Evolutionary conservation across 148 eudicot genomes (phyloP), one percentile per base, ranked within the genome.

Genomic region (Dianthus caryophyllus): DNA sequence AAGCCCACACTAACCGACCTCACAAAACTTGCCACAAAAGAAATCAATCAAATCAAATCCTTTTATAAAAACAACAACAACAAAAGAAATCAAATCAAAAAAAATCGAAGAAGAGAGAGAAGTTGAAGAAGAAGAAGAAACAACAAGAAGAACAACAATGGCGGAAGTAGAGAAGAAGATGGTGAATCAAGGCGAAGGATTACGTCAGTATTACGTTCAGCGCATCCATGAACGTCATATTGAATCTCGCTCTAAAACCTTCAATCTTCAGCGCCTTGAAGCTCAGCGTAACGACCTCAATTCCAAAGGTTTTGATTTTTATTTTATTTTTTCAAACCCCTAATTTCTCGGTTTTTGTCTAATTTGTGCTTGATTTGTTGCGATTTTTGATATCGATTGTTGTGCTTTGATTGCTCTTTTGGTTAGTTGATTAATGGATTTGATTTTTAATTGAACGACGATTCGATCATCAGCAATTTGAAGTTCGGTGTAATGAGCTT

Each of bases 251-350:
- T 72, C 77, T 43, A 77, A 84, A 62, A 69, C 74, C 46, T 81
- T 78, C 62, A 81, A 87, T 82, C 81, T 84, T 33, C 84, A 84
- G 62, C 86, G 92, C 48, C 86, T 87, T 39, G 86, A 87, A 76
- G 92, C 92, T 54, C 92, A 87, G 67, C 84, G 92, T 26, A 87
- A 87, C 73, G 88, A 87, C 25, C 88, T 87, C 60, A 87, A 87
- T 77, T 85, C 85, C 33, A 65, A 80, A 84, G 92, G 92, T 87
- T 5, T 3, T 39, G n/a, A n/a, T 7, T 47, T 8, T 9, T 4
- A 22, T 2, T 67, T 8, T 11, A 13, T 25, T 52, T 22, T 36
- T 20, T 7, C 16, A 5, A 59, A 48, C 68, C 68, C 72, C 68
- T 50, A n/a, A 17, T 68, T 22, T 8, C 10, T n/a, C 5, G 4